A percentile compares a stretch with the other conserved stretches of the same genome.
These are phyloP conservation scores for Fusarium sp. DNA, from an alignment of 2,329 filamentous ascomycete genomes.

Conservation along the genomic window DNA sequence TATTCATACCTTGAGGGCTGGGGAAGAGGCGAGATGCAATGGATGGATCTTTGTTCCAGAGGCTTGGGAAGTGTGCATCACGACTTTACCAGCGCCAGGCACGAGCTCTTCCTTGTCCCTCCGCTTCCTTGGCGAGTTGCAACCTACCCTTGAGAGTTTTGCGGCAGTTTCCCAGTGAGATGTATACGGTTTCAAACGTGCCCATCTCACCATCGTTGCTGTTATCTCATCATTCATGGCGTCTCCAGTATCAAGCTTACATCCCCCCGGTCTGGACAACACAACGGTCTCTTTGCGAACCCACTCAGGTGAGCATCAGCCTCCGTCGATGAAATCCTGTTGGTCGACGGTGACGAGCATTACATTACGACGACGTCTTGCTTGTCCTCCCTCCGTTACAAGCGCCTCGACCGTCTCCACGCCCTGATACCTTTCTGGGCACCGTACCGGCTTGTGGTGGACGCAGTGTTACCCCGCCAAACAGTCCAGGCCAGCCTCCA, in stretches of 20 bases:
- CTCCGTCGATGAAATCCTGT: conserved; percentile 14
- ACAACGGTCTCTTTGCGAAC: background rate
- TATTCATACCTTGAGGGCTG: conserved; percentile 11
- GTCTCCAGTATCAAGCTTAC: background rate
- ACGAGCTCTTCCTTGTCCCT: background rate
- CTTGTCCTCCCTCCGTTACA: conserved; percentile 15
- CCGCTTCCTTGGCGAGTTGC: background rate
- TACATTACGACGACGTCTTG: conserved; percentile 17
- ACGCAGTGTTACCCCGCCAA: conserved; percentile 35
- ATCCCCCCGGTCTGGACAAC: background rate
- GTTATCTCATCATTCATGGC: conserved; percentile 20
- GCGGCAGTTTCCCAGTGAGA: background rate
- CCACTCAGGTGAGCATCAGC: conserved; percentile 3
- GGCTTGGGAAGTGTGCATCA: conserved; percentile 2
- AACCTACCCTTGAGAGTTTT: background rate
- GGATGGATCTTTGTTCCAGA: conserved; percentile 10
- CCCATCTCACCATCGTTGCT: conserved; percentile 18
- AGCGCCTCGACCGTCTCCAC: conserved; percentile 31
- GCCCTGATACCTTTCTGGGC: conserved; percentile 27
- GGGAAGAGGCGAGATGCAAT: conserved; percentile 14
- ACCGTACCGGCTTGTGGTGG: conserved; percentile 27
- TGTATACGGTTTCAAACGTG: conserved; percentile 11
- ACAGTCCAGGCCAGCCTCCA: conserved; percentile 15
- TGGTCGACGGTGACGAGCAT: conserved; percentile 22
- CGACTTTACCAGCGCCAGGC: background rate